phyloP scores from a whole-genome alignment of 805 yeast species.

The Kockiozyma suomiensis region DNA sequence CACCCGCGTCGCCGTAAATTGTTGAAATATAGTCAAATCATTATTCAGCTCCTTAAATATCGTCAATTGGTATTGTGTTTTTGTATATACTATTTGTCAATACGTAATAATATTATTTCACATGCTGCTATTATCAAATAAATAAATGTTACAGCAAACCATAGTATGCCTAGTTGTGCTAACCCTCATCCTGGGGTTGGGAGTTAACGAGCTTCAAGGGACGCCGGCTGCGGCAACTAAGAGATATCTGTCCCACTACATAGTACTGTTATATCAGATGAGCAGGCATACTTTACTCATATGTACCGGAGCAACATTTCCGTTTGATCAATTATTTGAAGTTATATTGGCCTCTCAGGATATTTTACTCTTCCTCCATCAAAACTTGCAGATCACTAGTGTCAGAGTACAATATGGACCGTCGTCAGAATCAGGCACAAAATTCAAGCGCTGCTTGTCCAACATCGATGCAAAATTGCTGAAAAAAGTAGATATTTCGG shows the following conservation, averaged over 20 bases:
- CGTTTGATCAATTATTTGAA: constrained; percentile 64
- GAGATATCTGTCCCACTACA: too few relatives aligned
- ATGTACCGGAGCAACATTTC: constrained; percentile 90
- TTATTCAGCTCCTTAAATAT: neutral
- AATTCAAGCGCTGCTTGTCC: constrained; percentile 35
- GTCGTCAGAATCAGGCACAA: constrained; percentile 37
- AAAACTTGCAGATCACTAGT: constrained; percentile 44
- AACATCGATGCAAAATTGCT: constrained; percentile 2
- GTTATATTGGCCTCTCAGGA: constrained; percentile 42
- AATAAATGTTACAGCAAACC: too few relatives aligned
- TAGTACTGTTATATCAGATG: too few relatives aligned
- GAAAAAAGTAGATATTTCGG: constrained; percentile 42
- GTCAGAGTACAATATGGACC: constrained; percentile 66
- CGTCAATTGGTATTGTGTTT: too few relatives aligned
- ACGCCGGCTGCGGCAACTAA: too few relatives aligned
- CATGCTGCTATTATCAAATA: too few relatives aligned
- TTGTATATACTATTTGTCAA: too few relatives aligned
- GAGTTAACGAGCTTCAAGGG: too few relatives aligned
- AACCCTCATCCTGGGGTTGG: too few relatives aligned
- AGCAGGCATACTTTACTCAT: constrained; percentile 48
- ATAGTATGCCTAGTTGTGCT: too few relatives aligned
- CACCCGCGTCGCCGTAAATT: constrained; percentile 29
- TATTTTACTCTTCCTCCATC: constrained; percentile 46
- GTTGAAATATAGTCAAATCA: neutral
- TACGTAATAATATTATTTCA: too few relatives aligned